Evolutionary conservation across 805 yeast species (phyloP).

Genomic region (Yueomyces sinensis): DNA sequence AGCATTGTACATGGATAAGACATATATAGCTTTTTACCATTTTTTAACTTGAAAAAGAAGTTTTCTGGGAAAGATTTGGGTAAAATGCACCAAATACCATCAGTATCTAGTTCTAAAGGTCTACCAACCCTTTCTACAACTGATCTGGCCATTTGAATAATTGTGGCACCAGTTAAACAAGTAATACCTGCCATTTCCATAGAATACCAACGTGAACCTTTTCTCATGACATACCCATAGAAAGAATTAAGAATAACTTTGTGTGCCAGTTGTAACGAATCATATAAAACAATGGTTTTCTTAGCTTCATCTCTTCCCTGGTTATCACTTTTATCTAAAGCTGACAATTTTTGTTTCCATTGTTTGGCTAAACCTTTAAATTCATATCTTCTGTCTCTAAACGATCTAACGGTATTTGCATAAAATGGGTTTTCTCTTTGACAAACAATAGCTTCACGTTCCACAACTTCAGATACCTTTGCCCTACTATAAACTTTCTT

Average conservation of each 20-base stretch:
- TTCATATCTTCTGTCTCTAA: conserved; percentile 92
- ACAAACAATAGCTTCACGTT: conserved; percentile 87
- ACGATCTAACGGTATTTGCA: conserved; percentile 84
- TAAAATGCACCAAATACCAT: conserved; percentile 98
- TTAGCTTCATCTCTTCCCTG: conserved; percentile 75
- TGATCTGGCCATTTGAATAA: conserved; percentile 91
- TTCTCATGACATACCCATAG: conserved; percentile 97
- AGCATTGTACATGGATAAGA: conserved; percentile 96
- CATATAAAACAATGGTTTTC: conserved; percentile 87
- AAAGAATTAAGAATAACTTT: conserved; percentile 93
- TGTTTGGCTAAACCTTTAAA: conserved; percentile 86
- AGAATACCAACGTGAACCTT: conserved; percentile 98
- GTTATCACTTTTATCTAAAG: conserved; percentile 39
- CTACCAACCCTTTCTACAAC: conserved; percentile 88
- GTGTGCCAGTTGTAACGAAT: conserved; percentile 91
- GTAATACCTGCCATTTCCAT: conserved; percentile 99
- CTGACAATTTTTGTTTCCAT: conserved; percentile 74
- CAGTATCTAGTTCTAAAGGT: conserved; percentile 93
- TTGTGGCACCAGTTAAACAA: conserved; percentile 94
- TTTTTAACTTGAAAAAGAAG: conserved; percentile 51
- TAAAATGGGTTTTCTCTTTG: conserved; percentile 97
- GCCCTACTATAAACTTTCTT: conserved; percentile 73
- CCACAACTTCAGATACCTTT: conserved; percentile 71
- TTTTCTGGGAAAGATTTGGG: conserved; percentile 92
- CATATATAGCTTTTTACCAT: conserved; percentile 63